These are phyloP conservation scores for Xylariaceae sp. DNA, from an alignment of 2,329 filamentous ascomycete genomes.

Conservation along the genomic window DNA sequence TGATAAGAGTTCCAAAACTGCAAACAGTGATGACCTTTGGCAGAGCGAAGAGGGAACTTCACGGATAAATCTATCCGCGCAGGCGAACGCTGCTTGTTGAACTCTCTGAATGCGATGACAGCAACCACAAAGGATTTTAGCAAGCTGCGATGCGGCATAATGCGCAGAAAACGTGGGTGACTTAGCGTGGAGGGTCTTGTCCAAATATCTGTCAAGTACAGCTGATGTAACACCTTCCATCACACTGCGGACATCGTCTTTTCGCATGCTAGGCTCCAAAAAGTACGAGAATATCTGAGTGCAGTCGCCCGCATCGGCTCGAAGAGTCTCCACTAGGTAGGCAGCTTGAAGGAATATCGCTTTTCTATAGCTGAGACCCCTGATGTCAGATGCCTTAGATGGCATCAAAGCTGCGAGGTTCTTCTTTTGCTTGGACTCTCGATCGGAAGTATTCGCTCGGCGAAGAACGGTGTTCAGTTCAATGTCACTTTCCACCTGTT, in stretches of 20 bases:
- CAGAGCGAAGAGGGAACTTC: conserved; percentile 87
- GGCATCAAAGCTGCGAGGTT: conserved; percentile 71
- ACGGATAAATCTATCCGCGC: conserved; percentile 79
- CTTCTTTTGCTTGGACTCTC: conserved; percentile 76
- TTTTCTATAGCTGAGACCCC: conserved; percentile 80
- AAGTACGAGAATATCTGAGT: conserved; percentile 90
- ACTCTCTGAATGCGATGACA: conserved; percentile 92
- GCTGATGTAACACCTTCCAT: conserved; percentile 63
- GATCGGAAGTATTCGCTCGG: conserved; percentile 75
- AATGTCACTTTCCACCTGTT: conserved; percentile 91
- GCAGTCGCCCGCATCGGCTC: conserved; percentile 83
- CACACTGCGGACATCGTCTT: conserved; percentile 57
- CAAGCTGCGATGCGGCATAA: conserved; percentile 84
- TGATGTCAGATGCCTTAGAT: conserved; percentile 72
- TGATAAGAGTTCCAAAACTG: conserved; percentile 83
- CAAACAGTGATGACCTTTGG: conserved; percentile 85
- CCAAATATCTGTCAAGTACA: conserved; percentile 75
- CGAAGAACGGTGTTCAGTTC: conserved; percentile 92
- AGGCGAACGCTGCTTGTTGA: conserved; percentile 78
- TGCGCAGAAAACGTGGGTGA: conserved; percentile 82
- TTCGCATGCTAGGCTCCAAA: conserved; percentile 79
- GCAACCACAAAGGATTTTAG: conserved; percentile 78
- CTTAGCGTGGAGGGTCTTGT: conserved; percentile 66
- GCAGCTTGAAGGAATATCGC: conserved; percentile 89
- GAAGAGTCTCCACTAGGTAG: conserved; percentile 81